phyloP scores from a whole-genome alignment of 345 rosid species.

The Stellera chamaejasme region DNA sequence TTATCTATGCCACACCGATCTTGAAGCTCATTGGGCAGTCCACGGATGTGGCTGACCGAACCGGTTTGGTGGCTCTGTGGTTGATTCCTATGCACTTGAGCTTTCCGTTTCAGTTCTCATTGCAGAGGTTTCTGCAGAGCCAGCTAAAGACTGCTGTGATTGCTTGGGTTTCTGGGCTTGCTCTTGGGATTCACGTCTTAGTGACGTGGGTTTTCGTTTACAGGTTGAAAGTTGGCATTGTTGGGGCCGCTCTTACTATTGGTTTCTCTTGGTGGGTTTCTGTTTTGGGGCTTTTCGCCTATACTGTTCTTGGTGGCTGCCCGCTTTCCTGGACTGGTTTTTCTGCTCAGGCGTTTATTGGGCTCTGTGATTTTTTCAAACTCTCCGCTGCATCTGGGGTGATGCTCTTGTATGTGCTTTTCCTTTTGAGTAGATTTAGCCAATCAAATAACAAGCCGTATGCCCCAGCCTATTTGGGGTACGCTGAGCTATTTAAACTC shows the following conservation, averaged over 20 bases:
- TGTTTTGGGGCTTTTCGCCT: constrained; percentile 32
- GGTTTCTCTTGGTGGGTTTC: constrained; percentile 57
- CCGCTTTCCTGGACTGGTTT: constrained; percentile 50
- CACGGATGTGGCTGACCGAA: constrained; percentile 33
- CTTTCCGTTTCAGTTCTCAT: constrained; percentile 47
- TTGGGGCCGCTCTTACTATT: constrained; percentile 39
- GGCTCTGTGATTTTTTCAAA: constrained; percentile 43
- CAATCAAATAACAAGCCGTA: no score
- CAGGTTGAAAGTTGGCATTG: constrained; percentile 34
- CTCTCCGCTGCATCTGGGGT: constrained; percentile 52
- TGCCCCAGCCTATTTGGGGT: no score
- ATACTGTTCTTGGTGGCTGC: constrained; percentile 42
- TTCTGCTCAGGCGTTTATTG: constrained; percentile 41
- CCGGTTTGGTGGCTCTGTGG: constrained; percentile 45
- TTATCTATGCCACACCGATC: constrained; percentile 35
- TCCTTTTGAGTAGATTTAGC: background rate
- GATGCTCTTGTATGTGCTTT: constrained; percentile 36
- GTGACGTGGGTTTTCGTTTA: constrained; percentile 45
- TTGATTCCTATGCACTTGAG: constrained; percentile 47
- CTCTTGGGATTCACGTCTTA: constrained; percentile 34
- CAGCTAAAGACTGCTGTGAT: constrained; percentile 41
- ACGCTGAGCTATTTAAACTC: no score
- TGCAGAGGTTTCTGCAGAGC: constrained; percentile 50
- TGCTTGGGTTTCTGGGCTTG: constrained; percentile 32
- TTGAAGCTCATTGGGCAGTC: constrained; percentile 49